Conservation (phyloP, 257 asterid genomes). For the Solanum sejunctum region DNA sequence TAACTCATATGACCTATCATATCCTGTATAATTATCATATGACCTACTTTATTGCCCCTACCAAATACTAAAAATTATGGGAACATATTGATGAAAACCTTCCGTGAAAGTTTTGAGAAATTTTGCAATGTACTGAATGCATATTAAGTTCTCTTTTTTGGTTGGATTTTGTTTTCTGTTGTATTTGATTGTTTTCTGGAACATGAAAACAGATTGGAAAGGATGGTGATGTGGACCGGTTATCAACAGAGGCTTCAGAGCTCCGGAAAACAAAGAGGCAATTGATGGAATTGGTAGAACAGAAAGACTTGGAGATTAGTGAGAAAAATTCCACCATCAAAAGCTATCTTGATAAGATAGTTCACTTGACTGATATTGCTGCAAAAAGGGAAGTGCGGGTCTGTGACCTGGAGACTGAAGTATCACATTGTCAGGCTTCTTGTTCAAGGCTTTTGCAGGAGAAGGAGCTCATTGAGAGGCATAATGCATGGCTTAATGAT, state of each 20-base stretch:
- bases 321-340: constrained; percentile 75
- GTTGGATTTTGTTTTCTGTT: not conserved
- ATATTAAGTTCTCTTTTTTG: not conserved
- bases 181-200: not conserved
- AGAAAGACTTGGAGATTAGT: constrained; percentile 59
- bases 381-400: constrained; percentile 59
- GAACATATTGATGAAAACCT: not conserved
- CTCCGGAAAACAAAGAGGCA: constrained; percentile 77
- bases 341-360: constrained; percentile 88
- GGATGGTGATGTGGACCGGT: constrained; percentile 75
- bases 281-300: constrained; percentile 75
- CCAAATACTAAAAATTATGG: not conserved
- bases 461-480: constrained; percentile 91
- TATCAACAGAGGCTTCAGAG: constrained; percentile 52
- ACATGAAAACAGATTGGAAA: constrained; percentile 40
- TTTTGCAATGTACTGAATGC: not conserved
- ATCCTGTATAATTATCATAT: not conserved
- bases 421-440: constrained; percentile 50
- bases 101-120: not conserved
- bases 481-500: constrained; percentile 84
- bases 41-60: not conserved
- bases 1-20: not conserved
- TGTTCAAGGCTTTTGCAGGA: constrained; percentile 63
- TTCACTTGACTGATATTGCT: constrained; percentile 55
- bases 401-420: constrained; percentile 55